Base-by-base conservation (phyloP, 1,139 yeast genomes). In the Taphrina betulina region DNA sequence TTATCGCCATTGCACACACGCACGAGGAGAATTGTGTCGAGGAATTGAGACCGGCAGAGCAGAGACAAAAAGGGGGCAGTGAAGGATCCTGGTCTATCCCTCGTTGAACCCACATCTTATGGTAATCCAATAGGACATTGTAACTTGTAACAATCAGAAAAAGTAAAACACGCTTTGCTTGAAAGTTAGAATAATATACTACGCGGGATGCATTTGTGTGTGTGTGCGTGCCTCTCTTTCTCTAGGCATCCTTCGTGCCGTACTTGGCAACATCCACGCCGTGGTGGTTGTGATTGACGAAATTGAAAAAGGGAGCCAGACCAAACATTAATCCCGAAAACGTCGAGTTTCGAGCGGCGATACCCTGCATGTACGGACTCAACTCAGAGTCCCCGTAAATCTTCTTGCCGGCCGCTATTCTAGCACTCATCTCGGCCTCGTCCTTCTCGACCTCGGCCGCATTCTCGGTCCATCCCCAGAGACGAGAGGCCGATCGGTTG, bases 241-340 rank as follows among this genome's bases (percentile, higher is more conserved):
- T 1, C 19, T 34, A 20, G 20, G 20, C 40, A 26, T 46, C 53
- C 35, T 46, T 36, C n/a, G 26, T 16, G 16, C 44, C 57, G 22
- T 52, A 52, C 33, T 40, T 38, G 33, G 23, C 14, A 20, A 38
- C 51, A 20, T 83, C 84, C 58, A 85, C 82, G 34, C 94, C 95
- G 69, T 87, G 95, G 72, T 82, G 83, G 64, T 87, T 89, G 70
- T 87, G 95, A 67, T 81, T 73, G 51, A 83, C 89, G 62, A 85
- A 73, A 72, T 87, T 87, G 75, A 87, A 85, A 89, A 50, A 43
- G 3, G 53, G 53, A 65, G 86, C 71, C 61, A 85, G 68, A 57
- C 83, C 80, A 65, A 83, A 68, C 58, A 77, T 72, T 59, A 80
- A 71, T 65, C 81, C 82, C 5, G 95, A 81, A 68, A 81, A 82